Conservation (phyloP, 768 basidiomycete species). For the Clitopilus hobsonii region DNA sequence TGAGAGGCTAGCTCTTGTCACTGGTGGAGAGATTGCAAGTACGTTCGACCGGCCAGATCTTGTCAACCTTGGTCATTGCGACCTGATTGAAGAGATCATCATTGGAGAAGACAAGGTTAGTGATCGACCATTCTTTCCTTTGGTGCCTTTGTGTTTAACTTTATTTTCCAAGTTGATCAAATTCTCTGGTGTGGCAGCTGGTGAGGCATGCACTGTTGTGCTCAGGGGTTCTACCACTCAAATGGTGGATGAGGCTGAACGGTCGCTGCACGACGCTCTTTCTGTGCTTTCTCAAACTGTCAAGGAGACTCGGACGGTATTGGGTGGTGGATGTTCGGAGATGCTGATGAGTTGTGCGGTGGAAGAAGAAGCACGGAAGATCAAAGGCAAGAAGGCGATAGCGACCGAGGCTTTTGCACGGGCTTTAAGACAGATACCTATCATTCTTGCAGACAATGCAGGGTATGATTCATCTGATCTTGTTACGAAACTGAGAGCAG, state of each 20-base stretch:
- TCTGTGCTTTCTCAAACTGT: slow-evolving; percentile 97
- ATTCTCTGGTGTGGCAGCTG: slow-evolving; percentile 98
- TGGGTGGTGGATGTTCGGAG: slow-evolving; percentile 97
- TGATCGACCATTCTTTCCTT: neutral
- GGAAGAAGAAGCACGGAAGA: slow-evolving; percentile 79
- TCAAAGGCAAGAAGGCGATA: slow-evolving; percentile 93
- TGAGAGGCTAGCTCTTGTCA: slow-evolving; percentile 91
- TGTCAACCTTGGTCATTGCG: slow-evolving; percentile 90
- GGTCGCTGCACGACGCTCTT: slow-evolving; percentile 95
- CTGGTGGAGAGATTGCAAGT: slow-evolving; percentile 94
- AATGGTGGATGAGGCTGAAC: slow-evolving; percentile 99
- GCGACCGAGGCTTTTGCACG: slow-evolving; percentile 89
- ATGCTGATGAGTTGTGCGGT: slow-evolving; percentile 97
- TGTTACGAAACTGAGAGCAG: slow-evolving; percentile 83
- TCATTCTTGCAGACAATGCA: slow-evolving; percentile 94
- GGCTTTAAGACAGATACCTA: slow-evolving; percentile 92
- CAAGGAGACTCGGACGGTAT: slow-evolving; percentile 90
- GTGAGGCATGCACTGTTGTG: slow-evolving; percentile 96
- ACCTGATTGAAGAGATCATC: slow-evolving; percentile 97
- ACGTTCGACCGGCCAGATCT: slow-evolving; percentile 92
- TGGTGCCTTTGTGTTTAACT: too few relatives aligned
- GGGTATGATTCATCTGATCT: slow-evolving; percentile 98
- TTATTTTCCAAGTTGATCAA: slow-evolving; percentile 77
- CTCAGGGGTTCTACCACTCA: slow-evolving; percentile 96
- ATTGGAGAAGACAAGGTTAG: slow-evolving; percentile 97